phyloP scores from a whole-genome alignment of 129 eudicot species.

The carrot (Daucus carota) region DNA sequence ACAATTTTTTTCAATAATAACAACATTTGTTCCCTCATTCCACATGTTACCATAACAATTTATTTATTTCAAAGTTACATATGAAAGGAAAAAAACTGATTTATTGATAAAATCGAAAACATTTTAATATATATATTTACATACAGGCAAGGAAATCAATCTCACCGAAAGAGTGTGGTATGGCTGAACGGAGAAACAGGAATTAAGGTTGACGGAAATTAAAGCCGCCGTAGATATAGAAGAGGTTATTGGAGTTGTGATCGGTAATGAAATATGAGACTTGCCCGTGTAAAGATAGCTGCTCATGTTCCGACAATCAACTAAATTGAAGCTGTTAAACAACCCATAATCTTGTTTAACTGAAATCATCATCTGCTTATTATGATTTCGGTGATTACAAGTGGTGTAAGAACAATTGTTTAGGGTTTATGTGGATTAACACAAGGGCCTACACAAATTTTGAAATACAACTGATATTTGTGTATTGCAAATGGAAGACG shows the following conservation, averaged over 20 bases:
- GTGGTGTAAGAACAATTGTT: neutral
- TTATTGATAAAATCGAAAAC: too few species aligned
- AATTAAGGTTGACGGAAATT: neutral
- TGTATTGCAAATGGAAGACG: too few species aligned
- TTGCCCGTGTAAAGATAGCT: neutral
- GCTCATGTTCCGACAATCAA: neutral
- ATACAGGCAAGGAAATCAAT: neutral
- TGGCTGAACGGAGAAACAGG: neutral
- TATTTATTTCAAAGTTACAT: too few species aligned
- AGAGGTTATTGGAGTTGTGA: neutral
- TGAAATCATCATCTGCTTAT: neutral
- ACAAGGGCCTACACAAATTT: too few species aligned
- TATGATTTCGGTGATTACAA: neutral
- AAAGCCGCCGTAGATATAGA: neutral
- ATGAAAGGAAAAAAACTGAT: too few species aligned
- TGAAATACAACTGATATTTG: too few species aligned
- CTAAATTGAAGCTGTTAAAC: neutral
- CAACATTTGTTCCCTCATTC: neutral
- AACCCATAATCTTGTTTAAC: slow-evolving; percentile 3
- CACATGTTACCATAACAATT: too few species aligned
- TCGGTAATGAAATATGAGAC: neutral
- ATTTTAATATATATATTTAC: too few species aligned
- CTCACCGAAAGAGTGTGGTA: neutral
- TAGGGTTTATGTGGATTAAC: neutral
- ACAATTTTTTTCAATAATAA: neutral